These are phyloP conservation scores for Tulasnella sp. DNA, from an alignment of 768 basidiomycete genomes.

Conservation along the genomic window DNA sequence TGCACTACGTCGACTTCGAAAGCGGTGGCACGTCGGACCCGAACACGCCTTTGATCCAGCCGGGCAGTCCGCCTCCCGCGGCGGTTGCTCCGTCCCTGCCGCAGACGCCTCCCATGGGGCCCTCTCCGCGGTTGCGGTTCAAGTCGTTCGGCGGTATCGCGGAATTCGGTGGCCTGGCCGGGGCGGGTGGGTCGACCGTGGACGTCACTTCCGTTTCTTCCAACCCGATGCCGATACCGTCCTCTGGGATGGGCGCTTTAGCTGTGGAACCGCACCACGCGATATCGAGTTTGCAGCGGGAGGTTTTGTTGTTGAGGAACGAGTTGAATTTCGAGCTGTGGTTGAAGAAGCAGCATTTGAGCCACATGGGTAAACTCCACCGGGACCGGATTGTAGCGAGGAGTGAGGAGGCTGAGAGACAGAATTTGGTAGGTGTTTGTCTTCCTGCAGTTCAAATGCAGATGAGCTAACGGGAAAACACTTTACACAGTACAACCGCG, in stretches of 20 bases:
- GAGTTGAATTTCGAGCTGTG: slow-evolving; percentile 85
- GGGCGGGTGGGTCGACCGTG: not conserved
- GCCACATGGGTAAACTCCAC: slow-evolving; percentile 76
- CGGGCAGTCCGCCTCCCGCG: not conserved
- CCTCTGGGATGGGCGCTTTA: not conserved
- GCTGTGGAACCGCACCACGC: slow-evolving; percentile 35
- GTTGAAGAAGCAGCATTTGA: slow-evolving; percentile 73
- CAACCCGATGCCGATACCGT: not conserved
- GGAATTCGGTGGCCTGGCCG: not conserved
- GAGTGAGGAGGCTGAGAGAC: slow-evolving; percentile 75
- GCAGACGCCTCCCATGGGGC: not conserved
- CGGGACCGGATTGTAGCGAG: slow-evolving; percentile 66
- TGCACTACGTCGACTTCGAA: slow-evolving; percentile 1
- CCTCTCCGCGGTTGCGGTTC: slow-evolving; percentile 16
- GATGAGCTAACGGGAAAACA: too few relatives aligned
- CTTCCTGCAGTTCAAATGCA: too few relatives aligned
- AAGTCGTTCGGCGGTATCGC: not conserved
- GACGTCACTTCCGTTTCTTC: slow-evolving; percentile 7
- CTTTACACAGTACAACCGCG: slow-evolving; percentile 69
- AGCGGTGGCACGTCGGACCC: not conserved
- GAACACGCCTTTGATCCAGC: not conserved
- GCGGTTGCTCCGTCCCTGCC: not conserved
- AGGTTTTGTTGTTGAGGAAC: slow-evolving; percentile 67
- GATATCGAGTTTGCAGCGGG: slow-evolving; percentile 67
- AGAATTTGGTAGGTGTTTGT: slow-evolving; percentile 59